Percentiles rank a stretch among this genome's conserved stretches.
These are phyloP conservation scores for Globisporangium yorkense DNA, from an alignment of 352 stramenopile species.

Conservation along the genomic window DNA sequence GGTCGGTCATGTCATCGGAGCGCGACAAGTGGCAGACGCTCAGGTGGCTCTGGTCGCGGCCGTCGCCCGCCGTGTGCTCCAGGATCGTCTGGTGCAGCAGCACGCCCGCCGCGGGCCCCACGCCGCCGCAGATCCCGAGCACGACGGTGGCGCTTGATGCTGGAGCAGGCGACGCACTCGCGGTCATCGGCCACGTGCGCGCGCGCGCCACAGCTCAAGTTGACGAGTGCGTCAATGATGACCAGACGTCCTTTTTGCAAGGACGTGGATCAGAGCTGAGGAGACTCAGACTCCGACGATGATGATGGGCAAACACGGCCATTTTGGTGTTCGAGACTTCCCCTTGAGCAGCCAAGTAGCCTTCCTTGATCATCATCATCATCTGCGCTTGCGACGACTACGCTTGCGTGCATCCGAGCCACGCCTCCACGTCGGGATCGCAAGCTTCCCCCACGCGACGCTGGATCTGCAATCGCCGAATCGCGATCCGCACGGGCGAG, in stretches of 20 bases:
- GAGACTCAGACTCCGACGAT: too few species aligned
- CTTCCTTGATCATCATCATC: too few species aligned
- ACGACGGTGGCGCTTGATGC: slow-evolving; percentile 10
- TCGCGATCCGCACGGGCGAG: not conserved
- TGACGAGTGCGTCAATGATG: not conserved
- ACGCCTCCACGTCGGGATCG: slow-evolving; percentile 7
- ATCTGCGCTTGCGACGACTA: too few species aligned
- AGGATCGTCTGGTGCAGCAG: slow-evolving; percentile 72
- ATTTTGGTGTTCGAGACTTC: too few species aligned
- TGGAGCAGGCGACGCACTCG: too few species aligned
- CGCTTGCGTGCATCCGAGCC: slow-evolving; percentile 5
- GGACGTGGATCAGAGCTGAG: too few species aligned
- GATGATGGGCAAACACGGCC: too few species aligned
- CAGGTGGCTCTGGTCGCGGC: slow-evolving; percentile 60
- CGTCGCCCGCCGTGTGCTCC: slow-evolving; percentile 56
- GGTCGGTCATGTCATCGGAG: slow-evolving; percentile 71
- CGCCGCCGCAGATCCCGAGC: slow-evolving; percentile 69
- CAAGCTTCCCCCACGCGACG: slow-evolving; percentile 1
- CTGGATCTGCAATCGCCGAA: slow-evolving; percentile 6
- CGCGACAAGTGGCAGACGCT: slow-evolving; percentile 69
- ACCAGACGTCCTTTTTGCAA: too few species aligned
- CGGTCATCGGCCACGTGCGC: not conserved
- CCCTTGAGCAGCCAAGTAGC: too few species aligned
- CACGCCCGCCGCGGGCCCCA: slow-evolving; percentile 59
- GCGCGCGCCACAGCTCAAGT: too few species aligned